phyloP scores from a whole-genome alignment of 371 early-diverging fungal species.

The Mortierella sp. region DNA sequence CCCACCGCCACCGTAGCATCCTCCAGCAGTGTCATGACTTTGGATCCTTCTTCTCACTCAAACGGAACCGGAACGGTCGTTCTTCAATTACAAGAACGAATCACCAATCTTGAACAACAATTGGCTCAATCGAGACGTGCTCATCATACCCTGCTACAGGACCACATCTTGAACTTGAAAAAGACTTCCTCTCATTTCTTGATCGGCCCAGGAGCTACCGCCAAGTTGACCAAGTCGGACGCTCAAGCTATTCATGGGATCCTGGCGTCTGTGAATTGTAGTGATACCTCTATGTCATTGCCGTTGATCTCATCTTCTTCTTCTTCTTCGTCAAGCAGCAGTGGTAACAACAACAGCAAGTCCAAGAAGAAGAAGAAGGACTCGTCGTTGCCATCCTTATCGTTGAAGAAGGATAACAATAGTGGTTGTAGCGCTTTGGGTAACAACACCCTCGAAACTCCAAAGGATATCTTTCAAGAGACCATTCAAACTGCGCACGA shows the following conservation, averaged over 20 bases:
- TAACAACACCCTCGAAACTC: neutral
- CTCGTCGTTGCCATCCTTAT: neutral
- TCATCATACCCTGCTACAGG: conserved; percentile 32
- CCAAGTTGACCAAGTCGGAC: conserved; percentile 1
- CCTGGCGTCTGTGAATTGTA: conserved; percentile 13
- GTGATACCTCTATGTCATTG: neutral
- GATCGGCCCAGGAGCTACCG: neutral
- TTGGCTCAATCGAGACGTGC: conserved; percentile 34
- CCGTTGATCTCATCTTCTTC: neutral
- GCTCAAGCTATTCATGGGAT: conserved; percentile 27
- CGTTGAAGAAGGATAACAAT: neutral
- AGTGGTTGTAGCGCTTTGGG: neutral
- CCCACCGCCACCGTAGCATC: neutral
- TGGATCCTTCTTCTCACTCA: neutral
- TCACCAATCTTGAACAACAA: conserved; percentile 40
- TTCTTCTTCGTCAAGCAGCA: neutral
- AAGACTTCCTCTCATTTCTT: conserved; percentile 11
- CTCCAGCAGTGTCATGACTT: neutral
- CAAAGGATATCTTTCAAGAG: conserved; percentile 17
- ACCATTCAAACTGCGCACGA: conserved; percentile 8
- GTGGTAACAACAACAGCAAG: neutral
- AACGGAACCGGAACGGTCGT: neutral
- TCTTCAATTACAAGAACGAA: conserved; percentile 6
- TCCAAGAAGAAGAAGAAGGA: conserved; percentile 10
- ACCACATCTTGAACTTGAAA: conserved; percentile 28